Percentiles rank a stretch among this genome's conserved stretches.
phyloP scores from a whole-genome alignment of 2,329 filamentous ascomycete species.

The Elsinoe necatrix region DNA sequence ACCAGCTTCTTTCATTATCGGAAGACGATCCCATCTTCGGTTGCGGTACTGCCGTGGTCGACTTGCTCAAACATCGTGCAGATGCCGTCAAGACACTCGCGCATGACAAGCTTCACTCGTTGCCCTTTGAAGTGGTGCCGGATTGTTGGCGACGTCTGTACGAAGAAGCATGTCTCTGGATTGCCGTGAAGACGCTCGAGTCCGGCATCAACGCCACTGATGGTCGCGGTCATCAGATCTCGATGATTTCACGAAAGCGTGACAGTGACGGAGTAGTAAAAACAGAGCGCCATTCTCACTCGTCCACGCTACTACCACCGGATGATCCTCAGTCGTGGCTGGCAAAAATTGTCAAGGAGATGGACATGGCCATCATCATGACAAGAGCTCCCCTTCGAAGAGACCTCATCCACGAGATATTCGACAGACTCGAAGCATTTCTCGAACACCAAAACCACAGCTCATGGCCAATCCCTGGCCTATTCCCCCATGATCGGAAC shows the following conservation, averaged over 20 bases:
- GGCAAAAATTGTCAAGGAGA: slow-evolving; percentile 50
- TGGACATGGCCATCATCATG: slow-evolving; percentile 72
- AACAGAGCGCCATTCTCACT: slow-evolving; percentile 11
- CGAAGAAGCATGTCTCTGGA: slow-evolving; percentile 60
- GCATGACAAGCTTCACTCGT: slow-evolving; percentile 61
- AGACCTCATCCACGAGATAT: slow-evolving; percentile 39
- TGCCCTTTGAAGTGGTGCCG: slow-evolving; percentile 58
- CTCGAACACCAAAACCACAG: slow-evolving; percentile 8
- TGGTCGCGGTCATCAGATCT: neutral
- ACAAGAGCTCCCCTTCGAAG: slow-evolving; percentile 57
- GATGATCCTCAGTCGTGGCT: slow-evolving; percentile 35
- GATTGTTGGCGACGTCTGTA: slow-evolving; percentile 62
- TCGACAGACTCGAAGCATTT: slow-evolving; percentile 40
- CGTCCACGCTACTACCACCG: neutral
- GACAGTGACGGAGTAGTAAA: slow-evolving; percentile 15
- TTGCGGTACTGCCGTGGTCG: slow-evolving; percentile 36
- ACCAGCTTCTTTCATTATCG: neutral
- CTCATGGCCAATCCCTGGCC: neutral
- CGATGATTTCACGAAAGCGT: slow-evolving; percentile 20
- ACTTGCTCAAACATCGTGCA: slow-evolving; percentile 31
- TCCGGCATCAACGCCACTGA: neutral
- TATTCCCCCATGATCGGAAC: neutral
- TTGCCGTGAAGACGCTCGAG: slow-evolving; percentile 34
- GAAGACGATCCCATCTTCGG: slow-evolving; percentile 28
- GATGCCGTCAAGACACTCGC: slow-evolving; percentile 51